Base-by-base conservation (phyloP, 2,329 filamentous ascomycete genomes). In the Trichoderma sp. region DNA sequence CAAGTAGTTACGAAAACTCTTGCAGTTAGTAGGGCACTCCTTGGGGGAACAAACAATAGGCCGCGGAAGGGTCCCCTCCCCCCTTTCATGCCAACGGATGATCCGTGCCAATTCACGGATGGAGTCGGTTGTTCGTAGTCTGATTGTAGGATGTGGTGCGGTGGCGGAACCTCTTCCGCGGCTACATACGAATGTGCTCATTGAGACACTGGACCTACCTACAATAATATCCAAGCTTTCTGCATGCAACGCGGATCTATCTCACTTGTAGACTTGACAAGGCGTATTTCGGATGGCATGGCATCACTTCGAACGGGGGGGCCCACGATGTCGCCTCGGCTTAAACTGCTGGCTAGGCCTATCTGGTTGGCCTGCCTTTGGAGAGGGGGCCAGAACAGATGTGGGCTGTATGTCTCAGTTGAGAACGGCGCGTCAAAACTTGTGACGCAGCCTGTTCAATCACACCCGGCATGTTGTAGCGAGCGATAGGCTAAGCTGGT, bases 241-340 rank as follows among this genome's bases (percentile, higher is more conserved):
- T 21, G 27, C 63, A 66, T 57, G 63, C 63, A 47, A 29, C 19
- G 63, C 53, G 63, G 63, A 66, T 66, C 62, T 55, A 43, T 43
- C 43, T 21, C 8, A 24, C 40, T 43, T 43, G 21, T 43, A 33
- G 52, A 21, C 52, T 47, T 52, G 62, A 56, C 62, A 47, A 56
- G 62, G 62, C 62, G 19, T 19, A 65, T 43, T 43, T n/a, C 16
- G 40, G 19, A 43, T 43, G 16, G 37, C 37, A 43, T 43, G 21
- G 16, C 19, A 40, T 40, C 11, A 2, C 35, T 4, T 37, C 14
- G 35, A 40, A 43, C 5, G 16, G 37, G 16, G 16, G 7, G 59
- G 59, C 43, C 59, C 59, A 62, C 58, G n/a, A 19, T 21, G 37
- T 60, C 58, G 40, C 58, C 37, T 60, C 37, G 58, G 53, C 27